Evolutionary conservation across 768 basidiomycete genomes (phyloP).

Genomic region (Lentinula edodes): DNA sequence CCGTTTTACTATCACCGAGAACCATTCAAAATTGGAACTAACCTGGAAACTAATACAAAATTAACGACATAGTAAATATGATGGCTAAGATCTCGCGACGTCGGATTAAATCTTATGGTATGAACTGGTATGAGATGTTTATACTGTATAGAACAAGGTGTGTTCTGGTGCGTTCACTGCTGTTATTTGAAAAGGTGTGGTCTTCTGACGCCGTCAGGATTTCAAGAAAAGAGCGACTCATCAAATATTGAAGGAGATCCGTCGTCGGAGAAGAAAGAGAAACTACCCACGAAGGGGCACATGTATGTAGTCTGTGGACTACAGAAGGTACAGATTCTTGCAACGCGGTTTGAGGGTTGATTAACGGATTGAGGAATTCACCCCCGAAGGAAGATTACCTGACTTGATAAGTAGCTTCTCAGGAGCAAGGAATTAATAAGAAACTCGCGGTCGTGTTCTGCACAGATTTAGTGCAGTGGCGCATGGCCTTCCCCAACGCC

Average conservation of each 20-base stretch:
- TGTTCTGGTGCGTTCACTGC: no score
- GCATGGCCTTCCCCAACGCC: not conserved
- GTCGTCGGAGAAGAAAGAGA: not conserved
- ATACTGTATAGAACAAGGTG: no score
- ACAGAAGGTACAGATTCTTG: not conserved
- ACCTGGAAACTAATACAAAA: not conserved
- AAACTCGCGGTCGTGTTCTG: not conserved
- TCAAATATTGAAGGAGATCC: not conserved
- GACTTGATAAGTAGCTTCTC: not conserved
- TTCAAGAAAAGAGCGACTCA: not conserved
- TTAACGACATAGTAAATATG: not conserved
- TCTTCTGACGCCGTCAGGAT: not conserved
- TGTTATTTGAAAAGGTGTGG: not conserved
- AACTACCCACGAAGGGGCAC: not conserved
- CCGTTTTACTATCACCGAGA: not conserved
- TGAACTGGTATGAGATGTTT: no score
- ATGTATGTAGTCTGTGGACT: not conserved
- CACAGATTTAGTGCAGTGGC: not conserved
- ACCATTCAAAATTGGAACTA: no score
- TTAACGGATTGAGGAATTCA: not conserved
- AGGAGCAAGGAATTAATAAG: not conserved
- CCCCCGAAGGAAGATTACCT: not conserved
- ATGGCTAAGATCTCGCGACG: not conserved
- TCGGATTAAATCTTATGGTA: no score
- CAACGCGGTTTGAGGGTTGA: not conserved